phyloP scores from a whole-genome alignment of 345 rosid genomes.

The Moringa oleifera region DNA sequence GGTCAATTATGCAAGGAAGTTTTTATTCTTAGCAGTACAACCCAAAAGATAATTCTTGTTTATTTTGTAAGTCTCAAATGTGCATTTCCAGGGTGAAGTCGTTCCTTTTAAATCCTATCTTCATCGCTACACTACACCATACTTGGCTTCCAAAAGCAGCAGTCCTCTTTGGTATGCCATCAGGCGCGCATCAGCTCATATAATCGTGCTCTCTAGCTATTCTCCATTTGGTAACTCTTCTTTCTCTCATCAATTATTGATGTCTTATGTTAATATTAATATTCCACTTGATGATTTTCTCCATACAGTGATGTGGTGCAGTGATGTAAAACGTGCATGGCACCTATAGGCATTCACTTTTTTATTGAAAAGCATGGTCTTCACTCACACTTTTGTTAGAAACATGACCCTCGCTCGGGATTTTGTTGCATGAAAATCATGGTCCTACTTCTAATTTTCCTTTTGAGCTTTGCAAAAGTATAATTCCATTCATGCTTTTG shows the following conservation, averaged over 20 bases:
- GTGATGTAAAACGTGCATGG: too few species aligned
- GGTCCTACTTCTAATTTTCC: too few species aligned
- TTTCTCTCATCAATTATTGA: conserved; percentile 7
- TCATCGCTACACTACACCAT: conserved; percentile 76
- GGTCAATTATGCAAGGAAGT: neutral
- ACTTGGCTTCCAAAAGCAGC: conserved; percentile 73
- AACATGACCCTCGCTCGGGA: too few species aligned
- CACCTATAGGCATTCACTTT: too few species aligned
- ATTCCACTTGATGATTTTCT: neutral
- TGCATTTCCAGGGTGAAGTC: conserved; percentile 55
- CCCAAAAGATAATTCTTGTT: conserved; percentile 5
- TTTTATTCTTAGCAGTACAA: conserved; percentile 1
- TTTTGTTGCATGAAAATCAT: too few species aligned
- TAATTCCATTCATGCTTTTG: too few species aligned
- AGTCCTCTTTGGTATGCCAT: conserved; percentile 86
- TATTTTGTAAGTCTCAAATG: conserved; percentile 8
- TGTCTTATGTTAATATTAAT: neutral
- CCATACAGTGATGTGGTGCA: too few species aligned
- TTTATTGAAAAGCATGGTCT: too few species aligned
- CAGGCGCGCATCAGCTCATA: conserved; percentile 91
- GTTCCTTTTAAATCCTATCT: conserved; percentile 80
- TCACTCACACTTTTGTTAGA: too few species aligned
- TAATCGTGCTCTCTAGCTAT: conserved; percentile 92
- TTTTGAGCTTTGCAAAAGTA: too few species aligned
- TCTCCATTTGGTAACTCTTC: conserved; percentile 78